Base-by-base conservation (phyloP, 2,329 filamentous ascomycete genomes). In the Fusarium redolens region DNA sequence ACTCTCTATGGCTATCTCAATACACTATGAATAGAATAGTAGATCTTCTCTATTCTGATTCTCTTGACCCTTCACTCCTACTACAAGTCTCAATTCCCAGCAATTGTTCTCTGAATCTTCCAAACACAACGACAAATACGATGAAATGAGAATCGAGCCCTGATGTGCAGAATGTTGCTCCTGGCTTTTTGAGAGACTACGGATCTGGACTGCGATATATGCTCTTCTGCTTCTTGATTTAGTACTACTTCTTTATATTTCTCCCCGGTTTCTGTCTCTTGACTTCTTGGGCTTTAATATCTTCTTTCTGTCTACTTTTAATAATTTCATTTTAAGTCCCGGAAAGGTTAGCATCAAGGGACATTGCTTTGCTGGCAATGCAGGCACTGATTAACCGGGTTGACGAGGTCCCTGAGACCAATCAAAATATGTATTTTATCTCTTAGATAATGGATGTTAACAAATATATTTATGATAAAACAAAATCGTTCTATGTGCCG, bases 241-340 rank as follows among this genome's bases (percentile, higher is more conserved):
- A 3, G 12, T 25, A 7, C 1, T 2, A 5, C 3, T 25, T 51
- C 31, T 35, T 25, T 12, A n/a, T 11, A 0, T 14, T 35, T 35
- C 8, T 13, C 4, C 13, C 4, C 22, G 4, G 5, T 1, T 9
- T 35, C 5, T 35, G 11, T 11, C 22, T 11, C 11, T 9, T 17
- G 14, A 2, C n/a, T 14, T 35, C 0, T 22, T 3, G 12, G 28
- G 20, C 9, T n/a, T 17, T 0, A 17, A 2, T 9, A n/a, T 9
- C 10, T 5, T 22, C 2, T 20, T 48, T 20, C 1, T 22, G 10
- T 22, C 31, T 22, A 25, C 3, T 2, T 33, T 48, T 17, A 3
- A 15, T 15, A 10, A n/a, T 17, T n/a, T 3, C 5, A 1, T n/a
- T 48, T 2, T 7, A 48, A 31, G 18, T 6, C 5, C 31, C 9